Evolutionary conservation across 2,329 filamentous ascomycete genomes (phyloP), one percentile per base, ranked within the genome.

Genomic region (Tolypocladium capitatum): DNA sequence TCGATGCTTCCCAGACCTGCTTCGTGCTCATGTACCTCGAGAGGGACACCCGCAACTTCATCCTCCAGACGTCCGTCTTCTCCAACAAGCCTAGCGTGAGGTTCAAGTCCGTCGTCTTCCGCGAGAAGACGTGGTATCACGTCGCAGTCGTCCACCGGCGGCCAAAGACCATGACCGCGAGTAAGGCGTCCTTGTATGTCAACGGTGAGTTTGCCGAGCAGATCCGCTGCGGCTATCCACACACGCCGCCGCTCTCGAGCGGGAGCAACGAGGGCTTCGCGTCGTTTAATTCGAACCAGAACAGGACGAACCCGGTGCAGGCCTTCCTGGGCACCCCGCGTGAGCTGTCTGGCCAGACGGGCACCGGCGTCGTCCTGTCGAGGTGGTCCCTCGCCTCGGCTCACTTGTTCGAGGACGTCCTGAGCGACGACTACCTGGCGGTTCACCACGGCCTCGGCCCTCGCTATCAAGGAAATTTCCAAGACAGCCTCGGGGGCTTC

Each of bases 161-260:
- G 33, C 81, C 84, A 9, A 88, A 83, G 63, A 80, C 86, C 1
- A 81, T 86, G 62, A 76, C 78, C 10, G 77, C 83, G 3, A 86
- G 86, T 58, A 88, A 88, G 57, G 91, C 91, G 18, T 85, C 85
- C 13, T 75, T 98, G 13, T 97, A 91, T 60, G 81, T 98, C 52
- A 80, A 98, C 63, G 92, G 92, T 46, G 87, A 96, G 60, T 95
- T 96, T 65, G 82, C 86, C 27, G 92, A 98, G 65, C 88, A 96
- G 60, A 75, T 92, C 53, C 90, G 90, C 60, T 89, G 89, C 49
- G 81, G 85, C 46, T 98, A 96, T 60, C 92, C 92, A 2, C 75
- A 79, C n/a, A 68, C 75, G 43, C 88, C 91, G 14, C 81, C 83
- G 2, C 68, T 79, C 27, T 74, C 79, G 40, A 78, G 78, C 51